Base-by-base conservation (phyloP, 306 rosid species). In the Vigna hirtella region DNA sequence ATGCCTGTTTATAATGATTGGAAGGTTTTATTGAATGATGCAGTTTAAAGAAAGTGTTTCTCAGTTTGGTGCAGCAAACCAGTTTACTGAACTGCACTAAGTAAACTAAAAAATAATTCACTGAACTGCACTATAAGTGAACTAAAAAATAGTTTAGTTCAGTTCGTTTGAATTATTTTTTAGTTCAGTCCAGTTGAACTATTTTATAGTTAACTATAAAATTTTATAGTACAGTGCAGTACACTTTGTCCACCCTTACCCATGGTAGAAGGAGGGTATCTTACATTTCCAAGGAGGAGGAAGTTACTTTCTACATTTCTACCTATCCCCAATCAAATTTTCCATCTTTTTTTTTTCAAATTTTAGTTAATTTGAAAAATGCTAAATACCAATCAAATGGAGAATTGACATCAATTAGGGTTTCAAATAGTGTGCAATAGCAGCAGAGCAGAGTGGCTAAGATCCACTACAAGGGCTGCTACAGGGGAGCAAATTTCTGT, bases 21-120 rank as follows among this genome's bases (percentile, higher is more conserved):
- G 43, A 80, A 53, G 56, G 34, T 73, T 65, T 55, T 68, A 28
- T 64, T 74, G 32, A 18, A 57, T 64, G 52, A 38, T 83, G 22
- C 93, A 94, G 98, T 94, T 94, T 72, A 94, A 94, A 84, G 97
- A 90, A 77, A 94, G 98, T 70, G 95, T 92, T 40, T 42, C 89
- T 62, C 97, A 94, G 49, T 94, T 94, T 83, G 95, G 22, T 20
- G 22, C 0, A 1, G 22, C 22, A 20, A 20, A 20, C 22, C 22
- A 20, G 22, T 20, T 20, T 20, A 20, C 22, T 20, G 22, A 20
- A 20, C 22, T 20, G 22, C 22, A 20, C 22, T 20, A 20, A 20
- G 22, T 20, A 20, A 20, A 20, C 22, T 20, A 20, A 20, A 20
- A 20, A 20, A 20, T 20, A 20, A 20, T 20, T 20, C 22, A 20